phyloP scores from a whole-genome alignment of 2,329 filamentous ascomycete species.

The Aspergillus brunneoviolaceus region DNA sequence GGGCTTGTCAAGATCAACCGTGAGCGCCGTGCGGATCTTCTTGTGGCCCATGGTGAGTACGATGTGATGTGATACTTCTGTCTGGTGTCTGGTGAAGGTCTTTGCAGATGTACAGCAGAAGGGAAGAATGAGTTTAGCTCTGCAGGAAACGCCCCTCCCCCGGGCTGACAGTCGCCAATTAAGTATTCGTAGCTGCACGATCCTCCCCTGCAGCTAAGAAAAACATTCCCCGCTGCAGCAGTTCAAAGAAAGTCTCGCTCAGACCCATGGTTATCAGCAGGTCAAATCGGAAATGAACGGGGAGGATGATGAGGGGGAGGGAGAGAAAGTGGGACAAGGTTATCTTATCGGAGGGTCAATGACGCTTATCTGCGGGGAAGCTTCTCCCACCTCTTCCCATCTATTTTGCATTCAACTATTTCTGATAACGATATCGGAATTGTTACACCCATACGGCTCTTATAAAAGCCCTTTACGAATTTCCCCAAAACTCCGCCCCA shows the following conservation, averaged over 20 bases:
- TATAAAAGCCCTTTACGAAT: neutral
- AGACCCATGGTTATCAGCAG: neutral
- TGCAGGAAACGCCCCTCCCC: neutral
- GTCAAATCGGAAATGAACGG: neutral
- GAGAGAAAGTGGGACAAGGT: neutral
- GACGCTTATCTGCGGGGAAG: conserved; percentile 8
- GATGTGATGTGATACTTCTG: neutral
- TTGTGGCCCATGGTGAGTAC: conserved; percentile 37
- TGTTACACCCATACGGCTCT: neutral
- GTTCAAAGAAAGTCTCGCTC: neutral
- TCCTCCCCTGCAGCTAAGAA: neutral
- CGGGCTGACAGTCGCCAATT: neutral
- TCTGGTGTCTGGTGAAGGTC: neutral
- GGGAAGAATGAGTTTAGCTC: neutral
- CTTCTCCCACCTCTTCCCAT: neutral
- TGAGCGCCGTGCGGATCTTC: conserved; percentile 67
- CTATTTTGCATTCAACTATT: neutral
- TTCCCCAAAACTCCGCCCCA: neutral
- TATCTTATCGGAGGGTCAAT: conserved; percentile 2
- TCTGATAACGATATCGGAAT: neutral
- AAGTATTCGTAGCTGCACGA: neutral
- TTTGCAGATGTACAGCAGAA: no score
- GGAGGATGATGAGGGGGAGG: neutral
- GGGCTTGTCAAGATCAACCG: conserved; percentile 70
- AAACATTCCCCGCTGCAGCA: neutral